Evolutionary conservation across 1,284 basidiomycete species (phyloP).

Genomic region (Pseudozyma pruni): DNA sequence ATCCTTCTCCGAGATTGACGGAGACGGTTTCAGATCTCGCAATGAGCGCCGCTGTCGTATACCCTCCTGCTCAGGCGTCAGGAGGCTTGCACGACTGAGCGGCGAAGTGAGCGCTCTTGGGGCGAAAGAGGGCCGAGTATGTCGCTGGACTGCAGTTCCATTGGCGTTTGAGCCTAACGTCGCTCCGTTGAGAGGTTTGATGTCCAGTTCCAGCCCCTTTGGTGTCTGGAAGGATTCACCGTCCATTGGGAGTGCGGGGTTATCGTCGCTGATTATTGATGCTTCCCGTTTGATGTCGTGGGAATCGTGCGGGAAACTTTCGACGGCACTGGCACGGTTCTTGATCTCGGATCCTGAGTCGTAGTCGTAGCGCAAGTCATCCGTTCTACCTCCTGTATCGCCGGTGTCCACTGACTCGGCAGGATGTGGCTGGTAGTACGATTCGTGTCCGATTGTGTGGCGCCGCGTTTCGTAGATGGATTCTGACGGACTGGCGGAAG

Average conservation of each 20-base stretch:
- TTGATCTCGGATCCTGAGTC: slow-evolving; percentile 9
- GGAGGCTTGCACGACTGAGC: too few relatives aligned
- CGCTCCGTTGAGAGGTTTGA: slow-evolving; percentile 7
- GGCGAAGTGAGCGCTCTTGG: not conserved
- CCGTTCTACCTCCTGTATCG: slow-evolving; percentile 16
- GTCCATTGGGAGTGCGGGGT: not conserved
- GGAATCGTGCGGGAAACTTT: not conserved
- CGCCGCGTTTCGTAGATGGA: slow-evolving; percentile 13
- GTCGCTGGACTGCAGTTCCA: not conserved
- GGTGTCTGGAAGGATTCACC: slow-evolving; percentile 5
- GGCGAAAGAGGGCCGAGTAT: slow-evolving; percentile 1
- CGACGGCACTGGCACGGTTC: not conserved
- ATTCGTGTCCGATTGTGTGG: slow-evolving; percentile 5
- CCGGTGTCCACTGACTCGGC: slow-evolving; percentile 35
- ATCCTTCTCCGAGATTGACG: slow-evolving; percentile 11
- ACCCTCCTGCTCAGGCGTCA: not conserved
- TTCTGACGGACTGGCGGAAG: slow-evolving; percentile 26
- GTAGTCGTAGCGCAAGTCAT: slow-evolving; percentile 18
- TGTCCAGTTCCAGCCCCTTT: not conserved
- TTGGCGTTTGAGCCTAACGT: not conserved
- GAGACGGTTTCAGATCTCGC: slow-evolving; percentile 19
- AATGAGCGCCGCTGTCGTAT: slow-evolving; percentile 3
- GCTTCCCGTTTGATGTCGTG: slow-evolving; percentile 8
- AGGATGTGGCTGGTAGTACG: slow-evolving; percentile 23
- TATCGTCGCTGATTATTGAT: not conserved